phyloP scores from a whole-genome alignment of 805 yeast species.

The Saturnispora silvae region DNA sequence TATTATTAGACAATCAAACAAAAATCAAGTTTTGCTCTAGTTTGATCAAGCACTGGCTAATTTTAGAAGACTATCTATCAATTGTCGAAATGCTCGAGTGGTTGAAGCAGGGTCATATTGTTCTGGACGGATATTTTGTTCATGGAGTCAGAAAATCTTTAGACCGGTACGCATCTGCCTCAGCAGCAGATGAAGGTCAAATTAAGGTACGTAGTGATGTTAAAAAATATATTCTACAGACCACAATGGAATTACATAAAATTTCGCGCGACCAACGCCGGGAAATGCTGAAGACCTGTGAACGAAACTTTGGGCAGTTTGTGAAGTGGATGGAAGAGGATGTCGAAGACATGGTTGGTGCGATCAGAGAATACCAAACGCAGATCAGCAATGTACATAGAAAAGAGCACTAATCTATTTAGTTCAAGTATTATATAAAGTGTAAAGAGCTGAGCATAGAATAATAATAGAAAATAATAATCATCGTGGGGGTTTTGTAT shows the following conservation, averaged over 20 bases:
- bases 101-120: constrained; percentile 7
- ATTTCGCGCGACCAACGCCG: constrained; percentile 5
- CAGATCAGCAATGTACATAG: neutral
- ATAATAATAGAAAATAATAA: no score
- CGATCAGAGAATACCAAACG: neutral
- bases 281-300: constrained; percentile 9
- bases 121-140: constrained; percentile 7
- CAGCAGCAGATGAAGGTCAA: neutral
- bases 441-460: no score
- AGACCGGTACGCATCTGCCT: neutral
- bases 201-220: neutral
- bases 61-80: constrained; percentile 7
- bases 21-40: constrained; percentile 10
- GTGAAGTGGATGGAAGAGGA: constrained; percentile 16
- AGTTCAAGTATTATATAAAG: no score
- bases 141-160: constrained; percentile 6
- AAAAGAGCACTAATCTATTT: no score
- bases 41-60: constrained; percentile 12
- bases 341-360: constrained; percentile 4
- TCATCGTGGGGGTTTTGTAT: no score
- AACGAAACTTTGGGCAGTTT: constrained; percentile 7
- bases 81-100: constrained; percentile 10
- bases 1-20: constrained; percentile 8
- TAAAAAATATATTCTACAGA: constrained; percentile 11
- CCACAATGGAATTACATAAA: constrained; percentile 9